phyloP scores from a whole-genome alignment of 75 land plant species.

The Azolla pinnata region DNA sequence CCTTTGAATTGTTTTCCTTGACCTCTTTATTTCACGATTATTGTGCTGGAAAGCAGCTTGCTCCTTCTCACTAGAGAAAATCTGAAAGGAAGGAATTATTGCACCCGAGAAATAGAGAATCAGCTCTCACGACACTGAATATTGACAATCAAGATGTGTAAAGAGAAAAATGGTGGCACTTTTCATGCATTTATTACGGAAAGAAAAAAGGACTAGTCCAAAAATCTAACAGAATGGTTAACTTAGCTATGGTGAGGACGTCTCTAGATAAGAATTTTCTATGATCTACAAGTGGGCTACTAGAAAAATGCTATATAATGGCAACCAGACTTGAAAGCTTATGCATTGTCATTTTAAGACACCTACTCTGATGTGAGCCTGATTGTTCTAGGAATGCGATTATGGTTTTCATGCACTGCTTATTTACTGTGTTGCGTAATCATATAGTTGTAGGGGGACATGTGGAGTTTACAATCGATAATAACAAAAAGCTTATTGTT shows the following conservation, averaged over 20 bases:
- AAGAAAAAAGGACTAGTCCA: neutral
- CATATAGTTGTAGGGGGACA: no score
- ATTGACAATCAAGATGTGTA: no score
- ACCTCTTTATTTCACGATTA: neutral
- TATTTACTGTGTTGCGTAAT: no score
- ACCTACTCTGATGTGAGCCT: no score
- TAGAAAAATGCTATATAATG: no score
- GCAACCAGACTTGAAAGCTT: no score
- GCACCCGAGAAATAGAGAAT: neutral
- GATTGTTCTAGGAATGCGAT: no score
- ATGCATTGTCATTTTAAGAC: no score
- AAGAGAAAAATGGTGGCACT: neutral
- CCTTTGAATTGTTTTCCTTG: constrained; percentile 6
- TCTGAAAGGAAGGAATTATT: neutral
- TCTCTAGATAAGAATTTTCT: neutral
- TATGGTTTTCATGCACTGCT: no score
- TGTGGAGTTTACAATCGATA: neutral
- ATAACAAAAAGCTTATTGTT: neutral
- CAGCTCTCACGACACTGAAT: neutral
- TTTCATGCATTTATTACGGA: neutral
- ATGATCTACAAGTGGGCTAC: no score
- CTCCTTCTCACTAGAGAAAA: neutral
- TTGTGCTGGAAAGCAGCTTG: neutral
- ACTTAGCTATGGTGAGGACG: neutral
- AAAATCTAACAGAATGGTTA: neutral